Percentiles rank a stretch among this genome's conserved stretches.
These are phyloP conservation scores for Nemophila menziesii DNA, from an alignment of 257 asterid genomes.

Conservation along the genomic window DNA sequence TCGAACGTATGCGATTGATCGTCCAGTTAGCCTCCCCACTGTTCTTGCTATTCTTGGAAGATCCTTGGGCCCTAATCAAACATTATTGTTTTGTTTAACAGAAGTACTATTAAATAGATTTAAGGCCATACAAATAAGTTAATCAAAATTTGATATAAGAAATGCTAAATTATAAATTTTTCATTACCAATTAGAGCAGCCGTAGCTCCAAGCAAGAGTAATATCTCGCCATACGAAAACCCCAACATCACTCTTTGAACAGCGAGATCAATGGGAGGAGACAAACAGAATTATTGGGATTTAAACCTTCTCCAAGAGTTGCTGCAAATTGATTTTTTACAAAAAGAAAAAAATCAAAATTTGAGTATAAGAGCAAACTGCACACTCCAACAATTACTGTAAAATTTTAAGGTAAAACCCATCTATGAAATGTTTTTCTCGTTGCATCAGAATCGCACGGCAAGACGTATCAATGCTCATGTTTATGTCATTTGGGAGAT, in stretches of 20 bases:
- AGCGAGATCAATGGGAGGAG: too few relatives aligned
- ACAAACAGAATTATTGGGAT: too few relatives aligned
- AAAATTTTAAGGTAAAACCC: too few relatives aligned
- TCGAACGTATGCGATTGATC: slow-evolving; percentile 76
- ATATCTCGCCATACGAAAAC: slow-evolving; percentile 69
- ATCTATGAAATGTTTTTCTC: too few relatives aligned
- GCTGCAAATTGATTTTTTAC: too few relatives aligned
- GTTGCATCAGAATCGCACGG: too few relatives aligned
- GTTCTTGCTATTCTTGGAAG: slow-evolving; percentile 67
- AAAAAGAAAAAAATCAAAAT: too few relatives aligned
- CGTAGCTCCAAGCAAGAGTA: slow-evolving; percentile 66
- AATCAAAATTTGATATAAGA: not conserved
- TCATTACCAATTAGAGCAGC: slow-evolving; percentile 62
- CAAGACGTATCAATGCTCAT: too few relatives aligned
- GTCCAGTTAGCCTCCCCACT: slow-evolving; percentile 77
- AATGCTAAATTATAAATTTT: not conserved
- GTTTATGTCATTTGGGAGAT: too few relatives aligned
- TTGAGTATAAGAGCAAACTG: too few relatives aligned
- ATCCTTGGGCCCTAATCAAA: slow-evolving; percentile 63
- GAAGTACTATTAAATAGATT: not conserved
- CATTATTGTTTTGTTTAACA: not conserved
- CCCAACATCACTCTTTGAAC: slow-evolving; percentile 62
- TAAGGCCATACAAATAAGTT: not conserved
- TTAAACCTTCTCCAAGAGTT: too few relatives aligned
- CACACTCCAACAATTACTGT: too few relatives aligned